A percentile compares a stretch with the other conserved stretches of the same genome.
Conservation (phyloP, 1,284 basidiomycete genomes). For the Boletus sp. region DNA sequence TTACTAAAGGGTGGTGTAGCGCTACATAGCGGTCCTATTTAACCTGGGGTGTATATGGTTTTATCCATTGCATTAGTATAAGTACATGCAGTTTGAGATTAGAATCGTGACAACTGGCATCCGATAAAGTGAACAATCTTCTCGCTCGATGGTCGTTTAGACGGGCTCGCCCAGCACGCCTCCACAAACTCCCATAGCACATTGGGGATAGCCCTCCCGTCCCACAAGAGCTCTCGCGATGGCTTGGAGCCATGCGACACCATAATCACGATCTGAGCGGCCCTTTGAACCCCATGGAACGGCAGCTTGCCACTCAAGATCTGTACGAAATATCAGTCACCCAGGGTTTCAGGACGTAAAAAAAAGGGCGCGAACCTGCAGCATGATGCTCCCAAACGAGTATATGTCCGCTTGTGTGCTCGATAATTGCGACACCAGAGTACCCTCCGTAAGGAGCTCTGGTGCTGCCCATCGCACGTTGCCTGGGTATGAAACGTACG, state of each 20-base stretch:
- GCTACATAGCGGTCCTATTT: no score
- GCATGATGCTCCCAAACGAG: slow-evolving; percentile 30
- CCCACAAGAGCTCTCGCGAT: slow-evolving; percentile 18
- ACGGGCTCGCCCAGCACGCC: slow-evolving; percentile 19
- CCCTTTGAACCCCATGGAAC: slow-evolving; percentile 20
- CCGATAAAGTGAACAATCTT: slow-evolving; percentile 14
- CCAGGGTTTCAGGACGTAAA: not conserved
- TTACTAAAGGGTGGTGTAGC: no score
- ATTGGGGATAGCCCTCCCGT: slow-evolving; percentile 23
- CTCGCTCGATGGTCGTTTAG: slow-evolving; percentile 18
- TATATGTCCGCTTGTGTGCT: slow-evolving; percentile 21
- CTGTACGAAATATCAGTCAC: slow-evolving; percentile 11
- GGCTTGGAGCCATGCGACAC: slow-evolving; percentile 10
- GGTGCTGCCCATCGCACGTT: slow-evolving; percentile 32
- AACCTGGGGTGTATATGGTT: no score
- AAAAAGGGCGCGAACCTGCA: slow-evolving; percentile 18
- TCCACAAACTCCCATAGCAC: slow-evolving; percentile 25
- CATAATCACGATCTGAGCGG: slow-evolving; percentile 23
- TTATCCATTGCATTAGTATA: no score
- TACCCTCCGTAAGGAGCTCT: slow-evolving; percentile 17
- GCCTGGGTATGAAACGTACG: slow-evolving; percentile 22
- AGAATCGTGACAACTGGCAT: not conserved
- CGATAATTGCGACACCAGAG: slow-evolving; percentile 19
- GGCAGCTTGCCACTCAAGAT: slow-evolving; percentile 26
- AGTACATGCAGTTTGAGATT: no score